Evolutionary conservation across 2,329 filamentous ascomycete genomes (phyloP), one percentile per base, ranked within the genome.

Genomic region (Aquanectria penicillioides): DNA sequence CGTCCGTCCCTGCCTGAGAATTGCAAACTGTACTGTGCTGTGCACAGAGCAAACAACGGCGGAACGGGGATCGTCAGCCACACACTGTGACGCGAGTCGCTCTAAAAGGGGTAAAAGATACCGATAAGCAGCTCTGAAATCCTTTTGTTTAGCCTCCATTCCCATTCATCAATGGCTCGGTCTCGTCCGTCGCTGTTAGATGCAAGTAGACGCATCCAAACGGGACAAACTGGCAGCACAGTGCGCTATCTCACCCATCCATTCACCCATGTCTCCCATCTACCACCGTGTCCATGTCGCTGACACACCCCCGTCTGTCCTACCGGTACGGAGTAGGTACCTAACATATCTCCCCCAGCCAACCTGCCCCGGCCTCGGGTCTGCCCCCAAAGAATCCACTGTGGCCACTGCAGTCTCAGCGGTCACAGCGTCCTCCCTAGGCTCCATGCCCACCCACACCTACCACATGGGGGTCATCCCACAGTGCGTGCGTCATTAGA

Each of bases 401-500:
- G 20, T 47, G 47, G 40, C 29, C 55, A 56, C 43, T 56, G 58
- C 57, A 34, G 51, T 40, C 51, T 50, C 61, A 65, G 65, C 51
- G 49, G 62, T 43, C 44, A 51, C 61, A 63, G 43, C 60, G 50
- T 48, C 60, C 49, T 48, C 36, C 48, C 26, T 43, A 26, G 33
- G 29, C 41, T 18, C 23, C 57, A 52, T 47, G 53, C 38, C 61
- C 58, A 59, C 54, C 34, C 49, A 53, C 48, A 26, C 37, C 46
- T 44, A 33, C 41, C 48, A 20, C 48, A 59, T 48, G 31, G 33
- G 54, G 34, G 22, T 38, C 33, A 15, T 50, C 34, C 41, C 60
- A 64, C 62, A 61, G 62, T 63, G 62, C 54, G 62, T 53, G 53
- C 58, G 65, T 62, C 58, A 54, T 61, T 65, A 49, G 57, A 64